Percentiles rank a stretch among this genome's conserved stretches.
phyloP scores from a whole-genome alignment of 1,284 basidiomycete species.

The Sporisorium sorghi region DNA sequence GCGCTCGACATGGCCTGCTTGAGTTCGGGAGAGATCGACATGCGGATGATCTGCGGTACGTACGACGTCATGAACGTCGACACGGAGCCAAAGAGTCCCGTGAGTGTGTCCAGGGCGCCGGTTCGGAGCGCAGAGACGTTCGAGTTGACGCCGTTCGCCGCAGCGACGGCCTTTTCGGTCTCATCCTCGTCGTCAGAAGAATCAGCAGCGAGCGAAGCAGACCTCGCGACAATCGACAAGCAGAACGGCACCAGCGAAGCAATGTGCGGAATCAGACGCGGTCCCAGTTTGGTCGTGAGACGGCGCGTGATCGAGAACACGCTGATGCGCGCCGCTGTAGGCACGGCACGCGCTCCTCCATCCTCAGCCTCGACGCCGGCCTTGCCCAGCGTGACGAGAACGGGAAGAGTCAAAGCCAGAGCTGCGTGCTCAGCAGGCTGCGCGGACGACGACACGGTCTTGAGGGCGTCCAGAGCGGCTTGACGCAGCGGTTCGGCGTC shows the following conservation, averaged over 20 bases:
- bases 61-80: constrained; percentile 65
- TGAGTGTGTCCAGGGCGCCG: constrained; percentile 58
- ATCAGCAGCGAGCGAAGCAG: constrained; percentile 5
- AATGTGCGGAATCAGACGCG: constrained; percentile 65
- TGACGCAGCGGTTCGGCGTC: constrained; percentile 37
- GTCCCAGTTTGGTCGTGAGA: constrained; percentile 58
- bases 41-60: constrained; percentile 35
- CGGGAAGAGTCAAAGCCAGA: constrained; percentile 47
- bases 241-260: constrained; percentile 52
- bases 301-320: constrained; percentile 50
- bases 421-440: constrained; percentile 36
- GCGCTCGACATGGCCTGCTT: constrained; percentile 39
- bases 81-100: constrained; percentile 55
- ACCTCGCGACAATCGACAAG: constrained; percentile 24
- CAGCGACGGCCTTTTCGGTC: constrained; percentile 4
- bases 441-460: constrained; percentile 35
- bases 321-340: constrained; percentile 38
- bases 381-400: constrained; percentile 46
- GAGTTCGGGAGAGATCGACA: constrained; percentile 47
- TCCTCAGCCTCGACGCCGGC: constrained; percentile 29
- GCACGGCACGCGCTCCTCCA: constrained; percentile 11
- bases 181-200: constrained; percentile 12
- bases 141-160: constrained; percentile 23
- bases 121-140: constrained; percentile 39
- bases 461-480: constrained; percentile 54